Conservation (phyloP, 169 alveolate genomes). For the Plasmodium gonderi region DNA sequence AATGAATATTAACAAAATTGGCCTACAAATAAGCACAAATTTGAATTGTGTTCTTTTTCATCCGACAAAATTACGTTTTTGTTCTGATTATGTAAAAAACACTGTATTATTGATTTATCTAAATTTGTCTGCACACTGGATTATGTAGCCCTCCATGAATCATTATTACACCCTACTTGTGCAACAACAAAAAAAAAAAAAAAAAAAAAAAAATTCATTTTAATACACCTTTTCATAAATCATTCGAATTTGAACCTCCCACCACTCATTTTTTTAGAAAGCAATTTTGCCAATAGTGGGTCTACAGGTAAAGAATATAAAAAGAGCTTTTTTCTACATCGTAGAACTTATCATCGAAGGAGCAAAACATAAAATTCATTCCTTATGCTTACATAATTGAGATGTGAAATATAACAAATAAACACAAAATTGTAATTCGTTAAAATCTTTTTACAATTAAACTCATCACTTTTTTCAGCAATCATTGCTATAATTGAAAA, state of each 20-base stretch:
- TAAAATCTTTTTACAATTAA: not conserved
- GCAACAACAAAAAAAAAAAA: no score
- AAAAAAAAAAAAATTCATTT: not conserved
- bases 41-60: not conserved
- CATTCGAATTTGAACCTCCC: not conserved
- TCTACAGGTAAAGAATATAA: slow-evolving; percentile 38
- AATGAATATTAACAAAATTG: not conserved
- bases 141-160: no score
- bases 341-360: no score
- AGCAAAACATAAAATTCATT: not conserved
- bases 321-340: not conserved
- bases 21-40: not conserved
- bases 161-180: no score
- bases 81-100: not conserved
- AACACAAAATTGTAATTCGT: not conserved
- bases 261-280: slow-evolving; percentile 13
- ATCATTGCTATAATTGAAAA: slow-evolving; percentile 68
- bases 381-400: not conserved
- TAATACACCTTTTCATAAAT: not conserved
- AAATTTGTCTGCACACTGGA: not conserved
- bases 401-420: not conserved
- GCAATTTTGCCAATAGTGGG: slow-evolving; percentile 61
- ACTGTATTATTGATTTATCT: not conserved
- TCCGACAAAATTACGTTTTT: not conserved
- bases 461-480: slow-evolving; percentile 18